Evolutionary conservation across 2,329 filamentous ascomycete genomes (phyloP).

Genomic region (Penicillium sp.): DNA sequence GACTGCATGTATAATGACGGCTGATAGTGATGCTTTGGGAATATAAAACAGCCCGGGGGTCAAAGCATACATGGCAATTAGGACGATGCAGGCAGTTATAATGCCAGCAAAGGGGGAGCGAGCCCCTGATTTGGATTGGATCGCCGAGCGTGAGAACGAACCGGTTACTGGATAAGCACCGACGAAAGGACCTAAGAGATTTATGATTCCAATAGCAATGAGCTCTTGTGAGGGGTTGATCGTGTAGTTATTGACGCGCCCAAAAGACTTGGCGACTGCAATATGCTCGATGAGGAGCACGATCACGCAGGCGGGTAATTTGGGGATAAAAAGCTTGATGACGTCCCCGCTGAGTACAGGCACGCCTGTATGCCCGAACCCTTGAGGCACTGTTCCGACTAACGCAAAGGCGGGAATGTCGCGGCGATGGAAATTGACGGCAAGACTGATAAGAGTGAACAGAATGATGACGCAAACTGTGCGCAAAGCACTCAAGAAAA

Average conservation of each 20-base stretch:
- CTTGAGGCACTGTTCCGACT: slow-evolving; percentile 72
- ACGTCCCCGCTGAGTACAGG: slow-evolving; percentile 65
- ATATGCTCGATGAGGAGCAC: slow-evolving; percentile 92
- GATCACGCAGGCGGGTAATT: slow-evolving; percentile 79
- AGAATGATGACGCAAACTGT: slow-evolving; percentile 88
- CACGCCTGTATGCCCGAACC: slow-evolving; percentile 73
- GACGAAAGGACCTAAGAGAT: slow-evolving; percentile 82
- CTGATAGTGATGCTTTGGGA: slow-evolving; percentile 71
- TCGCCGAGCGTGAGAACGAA: slow-evolving; percentile 89
- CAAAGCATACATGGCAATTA: slow-evolving; percentile 82
- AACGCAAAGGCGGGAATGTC: slow-evolving; percentile 68
- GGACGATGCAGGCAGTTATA: slow-evolving; percentile 76
- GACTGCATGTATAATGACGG: slow-evolving; percentile 90
- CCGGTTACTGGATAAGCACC: slow-evolving; percentile 87
- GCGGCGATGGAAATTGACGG: slow-evolving; percentile 68
- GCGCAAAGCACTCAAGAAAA: slow-evolving; percentile 81
- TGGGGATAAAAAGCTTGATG: slow-evolving; percentile 63
- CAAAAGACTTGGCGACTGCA: slow-evolving; percentile 91
- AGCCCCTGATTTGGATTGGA: slow-evolving; percentile 91
- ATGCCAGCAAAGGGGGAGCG: slow-evolving; percentile 84
- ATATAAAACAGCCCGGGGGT: slow-evolving; percentile 89
- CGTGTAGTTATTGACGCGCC: slow-evolving; percentile 86
- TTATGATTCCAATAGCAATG: slow-evolving; percentile 85
- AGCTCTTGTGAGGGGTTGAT: slow-evolving; percentile 93
- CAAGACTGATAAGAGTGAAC: slow-evolving; percentile 82